Evolutionary conservation across 345 rosid species (phyloP).

Genomic region (Bruguiera parviflora): DNA sequence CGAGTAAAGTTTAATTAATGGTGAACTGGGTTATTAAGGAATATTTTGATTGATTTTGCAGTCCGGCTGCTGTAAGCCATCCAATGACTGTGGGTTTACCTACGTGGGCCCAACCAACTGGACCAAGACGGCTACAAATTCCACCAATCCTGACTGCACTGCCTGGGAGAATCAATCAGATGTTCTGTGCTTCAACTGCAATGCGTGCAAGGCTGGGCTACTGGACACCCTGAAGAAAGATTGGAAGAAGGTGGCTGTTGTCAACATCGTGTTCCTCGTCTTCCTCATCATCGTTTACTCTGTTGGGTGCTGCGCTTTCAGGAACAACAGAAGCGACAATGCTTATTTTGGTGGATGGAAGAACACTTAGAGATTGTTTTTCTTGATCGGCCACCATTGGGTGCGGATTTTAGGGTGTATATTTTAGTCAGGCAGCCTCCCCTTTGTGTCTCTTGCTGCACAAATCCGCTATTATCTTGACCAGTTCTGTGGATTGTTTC

Average conservation of each 20-base stretch:
- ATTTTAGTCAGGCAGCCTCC: not conserved
- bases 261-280: slow-evolving; percentile 12
- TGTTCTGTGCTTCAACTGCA: slow-evolving; percentile 19
- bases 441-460: not conserved
- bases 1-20: no score
- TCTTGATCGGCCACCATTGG: not conserved
- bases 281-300: slow-evolving; percentile 19
- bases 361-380: not conserved
- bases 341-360: slow-evolving; percentile 5
- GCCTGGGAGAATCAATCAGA: slow-evolving; percentile 5
- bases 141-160: slow-evolving; percentile 11
- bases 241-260: slow-evolving; percentile 15
- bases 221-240: slow-evolving; percentile 13
- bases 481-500: no score
- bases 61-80: slow-evolving; percentile 96
- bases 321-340: slow-evolving; percentile 13
- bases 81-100: slow-evolving; percentile 57
- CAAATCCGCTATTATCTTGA: no score
- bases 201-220: slow-evolving; percentile 24
- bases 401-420: not conserved
- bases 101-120: slow-evolving; percentile 58
- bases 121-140: slow-evolving; percentile 26
- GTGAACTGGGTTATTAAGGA: slow-evolving; percentile 10
- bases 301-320: slow-evolving; percentile 19
- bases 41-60: slow-evolving; percentile 26